phyloP scores from a whole-genome alignment of 1,284 basidiomycete species.

The Puccinia triticina region DNA sequence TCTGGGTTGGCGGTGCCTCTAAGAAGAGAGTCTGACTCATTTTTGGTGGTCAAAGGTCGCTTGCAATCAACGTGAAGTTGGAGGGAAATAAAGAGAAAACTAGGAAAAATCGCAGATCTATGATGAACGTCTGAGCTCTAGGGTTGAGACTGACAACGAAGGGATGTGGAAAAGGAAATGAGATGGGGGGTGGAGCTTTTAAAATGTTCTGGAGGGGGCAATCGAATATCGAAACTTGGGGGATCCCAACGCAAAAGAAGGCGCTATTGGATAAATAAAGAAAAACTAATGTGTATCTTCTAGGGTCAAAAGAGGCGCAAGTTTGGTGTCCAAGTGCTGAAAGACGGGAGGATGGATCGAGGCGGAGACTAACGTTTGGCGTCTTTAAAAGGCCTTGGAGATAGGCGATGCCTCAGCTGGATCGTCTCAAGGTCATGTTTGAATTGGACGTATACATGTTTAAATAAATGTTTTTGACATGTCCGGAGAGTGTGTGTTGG shows the following conservation, averaged over 20 bases:
- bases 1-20: neutral
- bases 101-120: neutral
- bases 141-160: neutral
- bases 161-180: neutral
- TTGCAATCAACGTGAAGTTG: neutral
- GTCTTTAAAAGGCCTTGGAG: neutral
- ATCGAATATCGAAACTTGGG: neutral
- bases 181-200: neutral
- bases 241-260: neutral
- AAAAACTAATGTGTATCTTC: neutral
- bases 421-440: neutral
- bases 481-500: no score
- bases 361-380: neutral
- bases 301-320: conserved; percentile 9
- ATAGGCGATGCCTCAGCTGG: neutral
- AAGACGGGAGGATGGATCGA: neutral
- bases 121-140: neutral
- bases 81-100: neutral
- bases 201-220: neutral
- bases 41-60: neutral
- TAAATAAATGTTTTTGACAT: no score
- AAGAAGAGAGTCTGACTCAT: conserved; percentile 23
- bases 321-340: conserved; percentile 31
- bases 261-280: neutral
- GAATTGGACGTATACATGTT: conserved; percentile 14